A percentile compares a stretch with the other conserved stretches of the same genome.
Conservation (phyloP, 179 eudicot species). For the Beta lomatogona region DNA sequence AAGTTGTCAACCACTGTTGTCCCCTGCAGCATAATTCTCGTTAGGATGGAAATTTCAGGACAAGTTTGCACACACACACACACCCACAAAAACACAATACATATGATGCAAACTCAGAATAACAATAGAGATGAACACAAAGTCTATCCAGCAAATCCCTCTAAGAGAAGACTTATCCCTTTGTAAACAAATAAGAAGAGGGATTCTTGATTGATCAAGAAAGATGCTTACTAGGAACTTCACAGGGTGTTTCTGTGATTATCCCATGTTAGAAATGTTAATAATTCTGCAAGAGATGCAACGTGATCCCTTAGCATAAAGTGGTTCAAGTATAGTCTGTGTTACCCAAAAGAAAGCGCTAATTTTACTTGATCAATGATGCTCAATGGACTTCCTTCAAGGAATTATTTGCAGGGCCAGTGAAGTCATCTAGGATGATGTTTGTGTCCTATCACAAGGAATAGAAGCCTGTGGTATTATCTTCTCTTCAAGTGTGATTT, state of each 20-base stretch:
- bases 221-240: neutral
- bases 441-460: neutral
- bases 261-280: neutral
- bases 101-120: slow-evolving; percentile 12
- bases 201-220: neutral
- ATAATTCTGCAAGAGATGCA: neutral
- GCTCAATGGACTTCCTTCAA: neutral
- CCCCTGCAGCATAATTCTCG: slow-evolving; percentile 53
- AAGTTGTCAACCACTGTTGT: slow-evolving; percentile 91
- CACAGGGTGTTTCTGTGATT: neutral
- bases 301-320: neutral
- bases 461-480: neutral
- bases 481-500: neutral
- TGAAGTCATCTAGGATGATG: neutral
- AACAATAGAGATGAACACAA: neutral
- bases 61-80: neutral
- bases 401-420: neutral
- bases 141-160: neutral
- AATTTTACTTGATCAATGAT: too few relatives aligned
- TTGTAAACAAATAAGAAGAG: neutral
- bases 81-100: neutral
- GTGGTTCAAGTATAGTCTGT: neutral
- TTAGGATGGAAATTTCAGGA: neutral
- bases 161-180: neutral
- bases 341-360: neutral